Evolutionary conservation across 257 asterid species (phyloP).

Genomic region (Solanum lignicaule): DNA sequence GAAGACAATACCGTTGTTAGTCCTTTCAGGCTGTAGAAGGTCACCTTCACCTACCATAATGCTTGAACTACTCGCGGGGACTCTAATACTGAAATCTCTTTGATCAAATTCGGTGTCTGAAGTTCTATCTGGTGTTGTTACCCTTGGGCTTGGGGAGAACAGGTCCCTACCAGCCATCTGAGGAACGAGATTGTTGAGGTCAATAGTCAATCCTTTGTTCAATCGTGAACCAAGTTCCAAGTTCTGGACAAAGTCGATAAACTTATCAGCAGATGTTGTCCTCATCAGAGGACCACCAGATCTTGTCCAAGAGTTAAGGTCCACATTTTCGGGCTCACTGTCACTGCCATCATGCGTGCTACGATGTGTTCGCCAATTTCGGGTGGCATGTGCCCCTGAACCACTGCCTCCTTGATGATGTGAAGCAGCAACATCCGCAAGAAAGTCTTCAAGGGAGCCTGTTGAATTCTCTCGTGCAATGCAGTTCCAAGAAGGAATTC

Average conservation of each 20-base stretch:
- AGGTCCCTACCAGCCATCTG: conserved; percentile 2
- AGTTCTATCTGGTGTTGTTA: conserved; percentile 27
- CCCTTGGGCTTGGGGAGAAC: conserved; percentile 20
- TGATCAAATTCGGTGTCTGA: conserved; percentile 32
- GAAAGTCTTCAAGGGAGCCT: conserved; percentile 71
- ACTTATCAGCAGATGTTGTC: conserved; percentile 61
- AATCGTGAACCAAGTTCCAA: conserved; percentile 26
- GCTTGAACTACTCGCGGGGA: conserved; percentile 21
- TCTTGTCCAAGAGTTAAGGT: conserved; percentile 59
- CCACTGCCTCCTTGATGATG: conserved; percentile 21
- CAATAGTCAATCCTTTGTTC: conserved; percentile 10
- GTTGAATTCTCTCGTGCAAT: conserved; percentile 70
- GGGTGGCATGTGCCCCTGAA: background rate
- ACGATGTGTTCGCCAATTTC: conserved; percentile 28
- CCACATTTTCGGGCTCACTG: conserved; percentile 56
- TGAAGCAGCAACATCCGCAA: conserved; percentile 25
- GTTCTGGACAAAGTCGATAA: conserved; percentile 57
- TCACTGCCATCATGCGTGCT: conserved; percentile 44
- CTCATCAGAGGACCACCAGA: conserved; percentile 83
- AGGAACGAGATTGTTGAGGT: conserved; percentile 5
- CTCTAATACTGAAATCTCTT: conserved; percentile 20
- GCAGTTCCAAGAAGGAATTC: conserved; percentile 80
- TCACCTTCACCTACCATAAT: conserved; percentile 65
- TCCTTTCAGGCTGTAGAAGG: conserved; percentile 50
- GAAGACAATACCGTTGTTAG: conserved; percentile 54